Conservation (phyloP, 345 rosid genomes). For the Stellera chamaejasme region DNA sequence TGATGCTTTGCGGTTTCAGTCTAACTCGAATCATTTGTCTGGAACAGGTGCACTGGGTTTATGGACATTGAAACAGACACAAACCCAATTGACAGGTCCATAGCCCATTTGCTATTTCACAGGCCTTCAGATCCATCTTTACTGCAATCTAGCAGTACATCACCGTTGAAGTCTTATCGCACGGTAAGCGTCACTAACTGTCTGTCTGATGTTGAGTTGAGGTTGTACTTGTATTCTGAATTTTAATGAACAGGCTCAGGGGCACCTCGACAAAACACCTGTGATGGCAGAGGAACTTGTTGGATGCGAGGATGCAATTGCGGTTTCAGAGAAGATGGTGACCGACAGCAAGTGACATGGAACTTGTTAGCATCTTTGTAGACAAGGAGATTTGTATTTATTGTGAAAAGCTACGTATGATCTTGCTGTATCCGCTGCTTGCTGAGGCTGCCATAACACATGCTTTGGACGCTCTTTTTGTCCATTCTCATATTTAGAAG, state of each 20-base stretch:
- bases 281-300: slow-evolving; percentile 28
- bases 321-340: background rate
- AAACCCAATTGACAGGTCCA: slow-evolving; percentile 90
- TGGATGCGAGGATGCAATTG: slow-evolving; percentile 19
- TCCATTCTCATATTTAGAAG: background rate
- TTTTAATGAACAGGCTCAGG: slow-evolving; percentile 35
- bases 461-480: background rate
- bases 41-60: slow-evolving; percentile 48
- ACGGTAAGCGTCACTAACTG: slow-evolving; percentile 28
- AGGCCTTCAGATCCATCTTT: slow-evolving; percentile 60
- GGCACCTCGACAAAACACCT: slow-evolving; percentile 34
- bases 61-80: slow-evolving; percentile 82
- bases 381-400: slow-evolving; percentile 2
- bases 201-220: background rate
- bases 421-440: slow-evolving; percentile 1
- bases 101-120: slow-evolving; percentile 88
- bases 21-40: slow-evolving; percentile 5
- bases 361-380: slow-evolving; percentile 1
- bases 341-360: background rate
- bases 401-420: slow-evolving; percentile 1
- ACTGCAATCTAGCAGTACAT: slow-evolving; percentile 26
- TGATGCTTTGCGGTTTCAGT: background rate
- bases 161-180: slow-evolving; percentile 33
- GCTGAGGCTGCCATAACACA: background rate
- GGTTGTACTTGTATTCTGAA: background rate